A percentile compares a stretch with the other conserved stretches of the same genome.
These are phyloP conservation scores for Colletotrichum kahawae DNA, from an alignment of 2,329 filamentous ascomycete species.

Conservation along the genomic window DNA sequence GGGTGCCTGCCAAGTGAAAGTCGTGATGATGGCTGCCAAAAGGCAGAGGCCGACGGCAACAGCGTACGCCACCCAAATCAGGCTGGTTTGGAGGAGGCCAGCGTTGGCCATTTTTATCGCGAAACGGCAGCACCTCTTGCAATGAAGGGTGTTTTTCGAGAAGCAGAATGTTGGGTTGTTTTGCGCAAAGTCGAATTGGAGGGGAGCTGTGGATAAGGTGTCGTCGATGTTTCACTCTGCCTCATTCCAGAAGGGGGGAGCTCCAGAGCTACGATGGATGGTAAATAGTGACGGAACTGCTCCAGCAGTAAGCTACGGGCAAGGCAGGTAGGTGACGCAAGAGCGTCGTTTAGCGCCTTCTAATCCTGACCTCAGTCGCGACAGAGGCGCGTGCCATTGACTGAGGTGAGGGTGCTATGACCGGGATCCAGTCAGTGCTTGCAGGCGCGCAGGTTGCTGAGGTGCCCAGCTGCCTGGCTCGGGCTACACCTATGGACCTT, in stretches of 20 bases:
- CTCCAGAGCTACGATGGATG: neutral
- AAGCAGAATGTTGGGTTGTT: neutral
- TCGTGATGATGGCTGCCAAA: constrained; percentile 80
- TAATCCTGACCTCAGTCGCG: neutral
- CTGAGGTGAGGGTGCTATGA: neutral
- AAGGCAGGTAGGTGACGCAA: constrained; percentile 2
- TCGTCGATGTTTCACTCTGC: constrained; percentile 8
- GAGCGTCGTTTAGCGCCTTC: neutral
- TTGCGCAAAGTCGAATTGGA: neutral
- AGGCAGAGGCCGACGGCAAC: constrained; percentile 80
- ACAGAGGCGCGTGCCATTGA: neutral
- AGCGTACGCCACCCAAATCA: constrained; percentile 96
- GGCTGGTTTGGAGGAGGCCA: constrained; percentile 78
- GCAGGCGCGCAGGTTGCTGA: neutral
- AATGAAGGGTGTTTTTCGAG: neutral
- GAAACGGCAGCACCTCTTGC: neutral
- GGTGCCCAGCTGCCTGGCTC: neutral
- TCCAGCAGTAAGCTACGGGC: neutral
- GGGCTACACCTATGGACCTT: neutral
- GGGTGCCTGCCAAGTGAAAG: constrained; percentile 89
- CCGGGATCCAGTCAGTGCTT: neutral
- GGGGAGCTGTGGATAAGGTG: neutral
- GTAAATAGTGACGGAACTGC: constrained; percentile 1
- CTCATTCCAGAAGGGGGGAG: constrained; percentile 4
- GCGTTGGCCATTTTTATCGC: constrained; percentile 42